Evolutionary conservation across 228 moss, liverwort and hornwort species (phyloP).

Genomic region (Sphagnum magellanicum): DNA sequence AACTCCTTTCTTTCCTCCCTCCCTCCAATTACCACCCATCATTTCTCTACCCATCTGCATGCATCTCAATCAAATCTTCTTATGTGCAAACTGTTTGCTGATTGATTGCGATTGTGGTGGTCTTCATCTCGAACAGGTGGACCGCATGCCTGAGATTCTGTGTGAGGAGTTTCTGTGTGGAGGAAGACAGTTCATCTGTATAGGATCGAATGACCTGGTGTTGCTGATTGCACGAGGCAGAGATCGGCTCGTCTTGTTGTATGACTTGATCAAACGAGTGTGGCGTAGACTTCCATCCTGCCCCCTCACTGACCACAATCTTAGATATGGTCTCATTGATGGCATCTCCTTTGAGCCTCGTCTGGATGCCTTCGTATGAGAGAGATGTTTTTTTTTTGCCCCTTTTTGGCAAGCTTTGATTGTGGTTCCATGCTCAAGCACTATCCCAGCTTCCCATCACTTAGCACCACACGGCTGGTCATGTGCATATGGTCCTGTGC

Average conservation of each 20-base stretch:
- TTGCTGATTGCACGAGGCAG: slow-evolving; percentile 41
- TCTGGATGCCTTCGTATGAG: slow-evolving; percentile 31
- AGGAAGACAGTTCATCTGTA: slow-evolving; percentile 43
- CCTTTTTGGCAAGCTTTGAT: too few relatives aligned
- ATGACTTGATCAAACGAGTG: slow-evolving; percentile 25
- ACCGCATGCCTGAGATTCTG: slow-evolving; percentile 45
- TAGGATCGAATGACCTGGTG: slow-evolving; percentile 31
- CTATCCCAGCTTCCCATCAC: too few relatives aligned
- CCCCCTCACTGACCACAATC: slow-evolving; percentile 48
- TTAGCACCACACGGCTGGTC: too few relatives aligned
- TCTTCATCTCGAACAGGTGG: slow-evolving; percentile 14
- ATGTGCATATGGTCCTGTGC: too few relatives aligned
- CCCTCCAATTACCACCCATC: too few relatives aligned
- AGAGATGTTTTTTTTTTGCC: not conserved
- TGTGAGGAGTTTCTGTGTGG: slow-evolving; percentile 47
- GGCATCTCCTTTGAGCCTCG: slow-evolving; percentile 56
- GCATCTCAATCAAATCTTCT: too few relatives aligned
- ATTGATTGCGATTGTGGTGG: too few relatives aligned
- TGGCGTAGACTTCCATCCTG: slow-evolving; percentile 44
- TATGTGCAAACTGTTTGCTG: too few relatives aligned
- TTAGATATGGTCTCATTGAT: slow-evolving; percentile 56
- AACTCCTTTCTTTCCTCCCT: too few relatives aligned
- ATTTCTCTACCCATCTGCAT: too few relatives aligned
- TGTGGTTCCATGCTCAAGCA: too few relatives aligned
- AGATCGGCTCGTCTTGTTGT: slow-evolving; percentile 31